These are phyloP conservation scores for Fusarium sp. DNA, from an alignment of 2,329 filamentous ascomycete species.

Conservation along the genomic window DNA sequence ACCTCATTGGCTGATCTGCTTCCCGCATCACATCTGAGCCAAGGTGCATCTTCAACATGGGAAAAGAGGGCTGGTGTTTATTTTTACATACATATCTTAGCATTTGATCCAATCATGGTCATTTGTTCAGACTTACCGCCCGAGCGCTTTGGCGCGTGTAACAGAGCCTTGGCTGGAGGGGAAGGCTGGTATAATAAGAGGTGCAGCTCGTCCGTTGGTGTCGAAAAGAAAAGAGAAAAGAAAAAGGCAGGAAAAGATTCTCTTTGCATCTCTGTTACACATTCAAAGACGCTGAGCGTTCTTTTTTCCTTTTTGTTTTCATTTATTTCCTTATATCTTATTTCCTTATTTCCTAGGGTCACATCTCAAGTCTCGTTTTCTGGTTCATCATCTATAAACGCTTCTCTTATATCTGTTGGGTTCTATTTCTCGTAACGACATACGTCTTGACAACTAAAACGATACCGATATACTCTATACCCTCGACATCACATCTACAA, in stretches of 20 bases:
- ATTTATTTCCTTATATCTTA: constrained; percentile 39
- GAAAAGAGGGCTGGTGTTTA: constrained; percentile 29
- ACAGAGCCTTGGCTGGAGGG: constrained; percentile 10
- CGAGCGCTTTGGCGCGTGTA: constrained; percentile 18
- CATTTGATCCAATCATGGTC: constrained; percentile 25
- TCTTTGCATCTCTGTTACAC: constrained; percentile 33
- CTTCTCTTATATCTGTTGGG: constrained; percentile 17
- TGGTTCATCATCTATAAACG: constrained; percentile 21
- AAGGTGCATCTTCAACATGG: constrained; percentile 22
- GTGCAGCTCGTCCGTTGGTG: constrained; percentile 17
- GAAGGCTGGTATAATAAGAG: constrained; percentile 46
- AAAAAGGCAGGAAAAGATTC: constrained; percentile 36
- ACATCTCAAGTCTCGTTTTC: constrained; percentile 18
- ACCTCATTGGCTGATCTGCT: constrained; percentile 17
- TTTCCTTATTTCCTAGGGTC: constrained; percentile 42
- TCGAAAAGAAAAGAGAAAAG: constrained; percentile 29
- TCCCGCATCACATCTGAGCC: constrained; percentile 30
- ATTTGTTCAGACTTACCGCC: constrained; percentile 28
- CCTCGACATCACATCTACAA: constrained; percentile 5
- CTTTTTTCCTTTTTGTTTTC: constrained; percentile 25
- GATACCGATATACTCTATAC: constrained; percentile 16
- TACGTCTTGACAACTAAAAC: constrained; percentile 28
- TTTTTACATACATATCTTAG: constrained; percentile 30
- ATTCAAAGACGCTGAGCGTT: constrained; percentile 37
- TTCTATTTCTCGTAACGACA: constrained; percentile 29